A percentile compares a stretch with the other conserved stretches of the same genome.
These are phyloP conservation scores for Chlorophyllum brunneum DNA, from an alignment of 768 basidiomycete species.

Conservation along the genomic window DNA sequence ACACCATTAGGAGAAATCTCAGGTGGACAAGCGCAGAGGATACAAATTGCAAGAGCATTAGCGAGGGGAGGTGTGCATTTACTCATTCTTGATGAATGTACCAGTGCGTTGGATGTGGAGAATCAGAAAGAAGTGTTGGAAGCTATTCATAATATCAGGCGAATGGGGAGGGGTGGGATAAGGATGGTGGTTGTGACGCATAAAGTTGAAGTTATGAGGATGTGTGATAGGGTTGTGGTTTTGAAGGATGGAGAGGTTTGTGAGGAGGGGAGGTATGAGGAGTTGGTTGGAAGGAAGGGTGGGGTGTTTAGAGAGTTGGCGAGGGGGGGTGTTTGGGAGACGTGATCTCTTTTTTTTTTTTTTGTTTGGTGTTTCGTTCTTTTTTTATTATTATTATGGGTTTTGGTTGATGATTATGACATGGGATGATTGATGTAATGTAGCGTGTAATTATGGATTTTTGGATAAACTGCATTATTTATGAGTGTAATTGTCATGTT, in stretches of 20 bases:
- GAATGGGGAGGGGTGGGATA: constrained; percentile 20
- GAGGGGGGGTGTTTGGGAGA: constrained; percentile 62
- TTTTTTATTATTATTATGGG: background rate
- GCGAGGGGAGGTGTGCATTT: constrained; percentile 43
- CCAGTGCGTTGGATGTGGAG: constrained; percentile 82
- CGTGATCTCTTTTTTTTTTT: background rate
- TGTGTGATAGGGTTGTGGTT: constrained; percentile 88
- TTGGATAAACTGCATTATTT: no score
- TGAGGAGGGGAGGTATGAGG: constrained; percentile 76
- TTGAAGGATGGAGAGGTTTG: constrained; percentile 72
- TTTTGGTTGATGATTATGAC: no score
- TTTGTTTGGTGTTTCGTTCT: background rate
- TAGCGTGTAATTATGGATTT: no score
- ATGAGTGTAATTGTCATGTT: no score
- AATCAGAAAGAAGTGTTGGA: constrained; percentile 84
- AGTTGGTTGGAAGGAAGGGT: constrained; percentile 52
- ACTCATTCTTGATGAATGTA: constrained; percentile 91
- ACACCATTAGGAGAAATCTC: constrained; percentile 89
- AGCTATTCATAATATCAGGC: constrained; percentile 43
- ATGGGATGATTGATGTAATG: background rate
- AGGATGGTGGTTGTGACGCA: constrained; percentile 95
- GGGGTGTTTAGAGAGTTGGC: constrained; percentile 79
- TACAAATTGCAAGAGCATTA: constrained; percentile 91
- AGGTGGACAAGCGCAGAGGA: constrained; percentile 91
- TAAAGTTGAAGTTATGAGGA: constrained; percentile 83